Percentiles rank a stretch among this genome's conserved stretches.
Evolutionary conservation across 2,329 filamentous ascomycete species (phyloP).

Genomic region (Fusarium sp.): DNA sequence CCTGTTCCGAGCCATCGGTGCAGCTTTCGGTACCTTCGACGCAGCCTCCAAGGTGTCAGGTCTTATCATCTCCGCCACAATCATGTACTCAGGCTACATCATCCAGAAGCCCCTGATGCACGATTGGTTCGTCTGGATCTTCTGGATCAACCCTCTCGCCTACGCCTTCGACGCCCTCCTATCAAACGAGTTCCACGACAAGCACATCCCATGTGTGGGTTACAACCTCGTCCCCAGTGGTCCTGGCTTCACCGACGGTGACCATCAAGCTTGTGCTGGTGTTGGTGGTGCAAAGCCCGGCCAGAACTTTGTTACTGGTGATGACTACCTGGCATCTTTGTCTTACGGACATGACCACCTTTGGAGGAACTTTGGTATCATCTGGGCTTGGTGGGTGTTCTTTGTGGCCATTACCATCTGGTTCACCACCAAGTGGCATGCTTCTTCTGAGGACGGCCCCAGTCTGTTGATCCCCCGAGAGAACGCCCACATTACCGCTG

Average conservation of each 20-base stretch:
- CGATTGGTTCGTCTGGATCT: constrained; percentile 73
- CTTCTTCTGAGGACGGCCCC: constrained; percentile 63
- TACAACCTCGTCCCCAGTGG: constrained; percentile 65
- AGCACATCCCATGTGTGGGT: constrained; percentile 64
- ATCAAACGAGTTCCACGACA: constrained; percentile 76
- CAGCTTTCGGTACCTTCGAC: constrained; percentile 68
- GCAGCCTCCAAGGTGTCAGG: constrained; percentile 69
- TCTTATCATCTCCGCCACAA: constrained; percentile 61
- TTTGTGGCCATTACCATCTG: constrained; percentile 70
- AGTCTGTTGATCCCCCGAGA: constrained; percentile 73
- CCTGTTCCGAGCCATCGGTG: constrained; percentile 68
- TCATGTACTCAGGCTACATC: constrained; percentile 75
- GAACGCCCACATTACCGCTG: constrained; percentile 56
- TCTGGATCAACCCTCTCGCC: constrained; percentile 75
- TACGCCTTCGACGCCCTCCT: constrained; percentile 78
- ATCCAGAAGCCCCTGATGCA: constrained; percentile 73
- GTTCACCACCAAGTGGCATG: constrained; percentile 68
- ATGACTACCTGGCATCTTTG: constrained; percentile 68
- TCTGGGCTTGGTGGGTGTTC: constrained; percentile 73
- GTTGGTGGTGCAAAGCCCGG: constrained; percentile 67
- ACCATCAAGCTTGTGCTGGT: constrained; percentile 67
- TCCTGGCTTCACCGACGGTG: constrained; percentile 58
- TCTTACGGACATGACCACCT: constrained; percentile 65
- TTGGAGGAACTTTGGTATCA: constrained; percentile 72
- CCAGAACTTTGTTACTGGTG: constrained; percentile 63